These are phyloP conservation scores for Tieghemostelium lacteum DNA, from an alignment of 78 protist species.

Conservation along the genomic window DNA sequence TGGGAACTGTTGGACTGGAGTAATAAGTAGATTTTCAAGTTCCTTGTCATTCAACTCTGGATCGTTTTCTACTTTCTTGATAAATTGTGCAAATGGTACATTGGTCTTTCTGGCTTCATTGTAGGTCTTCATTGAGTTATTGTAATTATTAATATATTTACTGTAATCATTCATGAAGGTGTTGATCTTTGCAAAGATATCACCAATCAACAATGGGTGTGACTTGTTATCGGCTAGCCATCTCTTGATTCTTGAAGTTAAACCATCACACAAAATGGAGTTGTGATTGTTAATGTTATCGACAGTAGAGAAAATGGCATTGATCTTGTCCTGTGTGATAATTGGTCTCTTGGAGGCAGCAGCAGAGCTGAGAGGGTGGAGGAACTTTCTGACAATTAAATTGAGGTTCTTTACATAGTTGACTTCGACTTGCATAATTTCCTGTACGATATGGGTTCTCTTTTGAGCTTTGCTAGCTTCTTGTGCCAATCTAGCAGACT, in stretches of 20 bases:
- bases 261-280: slow-evolving; percentile 48
- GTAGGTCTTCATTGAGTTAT: slow-evolving; percentile 59
- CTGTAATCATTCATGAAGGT: slow-evolving; percentile 78
- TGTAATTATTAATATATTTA: slow-evolving; percentile 79
- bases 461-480: slow-evolving; percentile 62
- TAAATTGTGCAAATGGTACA: slow-evolving; percentile 50
- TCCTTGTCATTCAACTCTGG: slow-evolving; percentile 72
- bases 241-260: slow-evolving; percentile 48
- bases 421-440: slow-evolving; percentile 72
- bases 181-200: slow-evolving; percentile 46
- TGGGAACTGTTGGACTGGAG: slow-evolving; percentile 76
- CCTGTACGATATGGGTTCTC: slow-evolving; percentile 74
- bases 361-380: slow-evolving; percentile 39
- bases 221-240: slow-evolving; percentile 76
- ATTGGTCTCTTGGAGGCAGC: slow-evolving; percentile 54
- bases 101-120: slow-evolving; percentile 36
- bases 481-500: slow-evolving; percentile 68
- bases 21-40: slow-evolving; percentile 56
- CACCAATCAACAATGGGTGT: slow-evolving; percentile 60
- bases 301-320: slow-evolving; percentile 49
- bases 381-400: slow-evolving; percentile 60
- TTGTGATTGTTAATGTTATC: slow-evolving; percentile 70
- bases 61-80: slow-evolving; percentile 60
- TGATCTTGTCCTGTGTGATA: slow-evolving; percentile 40
- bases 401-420: slow-evolving; percentile 62